Evolutionary conservation across 495 filamentous ascomycete genomes (phyloP).

Genomic region (Trichoderma virens): DNA sequence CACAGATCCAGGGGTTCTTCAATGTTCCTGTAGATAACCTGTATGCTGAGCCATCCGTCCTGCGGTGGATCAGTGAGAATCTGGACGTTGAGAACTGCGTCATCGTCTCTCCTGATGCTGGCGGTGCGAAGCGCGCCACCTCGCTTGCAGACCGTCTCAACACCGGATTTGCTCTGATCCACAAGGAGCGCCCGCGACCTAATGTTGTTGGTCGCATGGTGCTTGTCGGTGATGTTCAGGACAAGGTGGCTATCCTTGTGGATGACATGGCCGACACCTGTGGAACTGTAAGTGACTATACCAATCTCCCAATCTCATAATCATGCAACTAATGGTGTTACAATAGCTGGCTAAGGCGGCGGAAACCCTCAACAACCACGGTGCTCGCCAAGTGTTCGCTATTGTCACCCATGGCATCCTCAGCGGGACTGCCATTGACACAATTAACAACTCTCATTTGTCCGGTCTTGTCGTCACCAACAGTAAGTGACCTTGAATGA

Average conservation of each 20-base stretch:
- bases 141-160: conserved; percentile 92
- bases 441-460: conserved; percentile 73
- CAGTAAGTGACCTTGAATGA: conserved; percentile 26
- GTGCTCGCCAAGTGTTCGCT: conserved; percentile 79
- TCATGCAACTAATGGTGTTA: not conserved
- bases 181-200: conserved; percentile 92
- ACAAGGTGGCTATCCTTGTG: conserved; percentile 48
- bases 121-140: conserved; percentile 94
- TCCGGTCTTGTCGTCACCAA: conserved; percentile 86
- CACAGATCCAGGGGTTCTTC: conserved; percentile 89
- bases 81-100: conserved; percentile 75
- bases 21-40: conserved; percentile 96
- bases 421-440: conserved; percentile 85
- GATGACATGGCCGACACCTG: conserved; percentile 92
- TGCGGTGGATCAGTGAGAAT: conserved; percentile 87
- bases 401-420: conserved; percentile 96
- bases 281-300: conserved; percentile 37
- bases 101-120: conserved; percentile 94
- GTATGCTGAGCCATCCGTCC: conserved; percentile 88
- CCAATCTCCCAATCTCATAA: not conserved
- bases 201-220: conserved; percentile 97
- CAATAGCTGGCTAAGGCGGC: conserved; percentile 78
- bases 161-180: conserved; percentile 93
- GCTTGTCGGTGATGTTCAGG: conserved; percentile 68
- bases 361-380: conserved; percentile 81